phyloP scores from a whole-genome alignment of 768 basidiomycete species.

The Kwoniella sp. region DNA sequence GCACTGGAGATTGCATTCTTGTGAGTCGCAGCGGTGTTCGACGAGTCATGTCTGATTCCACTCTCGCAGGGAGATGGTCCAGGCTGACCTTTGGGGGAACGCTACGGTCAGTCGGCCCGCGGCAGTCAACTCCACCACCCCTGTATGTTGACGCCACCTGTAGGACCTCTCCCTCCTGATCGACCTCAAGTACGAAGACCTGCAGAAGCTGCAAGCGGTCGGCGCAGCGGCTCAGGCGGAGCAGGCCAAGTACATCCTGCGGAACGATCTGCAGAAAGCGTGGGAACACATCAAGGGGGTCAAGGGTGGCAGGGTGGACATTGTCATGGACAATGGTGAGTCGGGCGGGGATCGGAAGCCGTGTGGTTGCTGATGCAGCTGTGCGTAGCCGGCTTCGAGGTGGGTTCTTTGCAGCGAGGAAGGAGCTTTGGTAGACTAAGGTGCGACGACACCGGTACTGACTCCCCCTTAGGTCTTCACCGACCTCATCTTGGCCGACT shows the following conservation, averaged over 20 bases:
- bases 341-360: neutral
- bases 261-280: slow-evolving; percentile 69
- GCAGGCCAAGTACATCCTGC: slow-evolving; percentile 72
- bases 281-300: slow-evolving; percentile 69
- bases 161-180: slow-evolving; percentile 88
- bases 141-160: neutral
- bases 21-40: slow-evolving; percentile 11
- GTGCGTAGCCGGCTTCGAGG: slow-evolving; percentile 97
- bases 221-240: slow-evolving; percentile 74
- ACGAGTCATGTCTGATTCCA: too few species aligned
- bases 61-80: slow-evolving; percentile 43
- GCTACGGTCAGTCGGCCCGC: slow-evolving; percentile 62
- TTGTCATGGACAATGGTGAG: slow-evolving; percentile 85
- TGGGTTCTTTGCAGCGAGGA: too few species aligned
- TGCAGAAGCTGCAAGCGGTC: slow-evolving; percentile 74
- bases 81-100: slow-evolving; percentile 70
- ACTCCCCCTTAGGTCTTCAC: too few species aligned
- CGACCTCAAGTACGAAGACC: slow-evolving; percentile 74
- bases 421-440: too few species aligned
- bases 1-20: slow-evolving; percentile 46
- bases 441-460: too few species aligned
- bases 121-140: too few species aligned
- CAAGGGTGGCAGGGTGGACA: slow-evolving; percentile 62
- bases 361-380: slow-evolving; percentile 54
- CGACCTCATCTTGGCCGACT: slow-evolving; percentile 74